Conservation (phyloP, 129 eudicot genomes). For the Lactuca sativa region DNA sequence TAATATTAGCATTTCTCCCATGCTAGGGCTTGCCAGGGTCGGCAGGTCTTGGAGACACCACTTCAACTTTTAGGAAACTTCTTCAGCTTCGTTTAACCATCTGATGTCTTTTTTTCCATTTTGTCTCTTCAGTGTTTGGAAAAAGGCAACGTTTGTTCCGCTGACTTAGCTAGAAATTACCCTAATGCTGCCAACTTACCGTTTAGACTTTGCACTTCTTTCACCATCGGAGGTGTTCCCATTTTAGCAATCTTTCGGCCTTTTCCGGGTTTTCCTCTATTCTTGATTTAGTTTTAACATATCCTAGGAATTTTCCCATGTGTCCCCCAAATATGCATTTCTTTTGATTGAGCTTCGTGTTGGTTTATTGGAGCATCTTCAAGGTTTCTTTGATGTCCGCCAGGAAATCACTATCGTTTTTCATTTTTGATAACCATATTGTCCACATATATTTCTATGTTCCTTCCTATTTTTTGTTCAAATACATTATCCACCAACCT, state of each 20-base stretch:
- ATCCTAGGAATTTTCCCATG: background rate
- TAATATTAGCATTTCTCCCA: background rate
- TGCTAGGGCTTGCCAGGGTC: background rate
- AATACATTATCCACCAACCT: too few species aligned
- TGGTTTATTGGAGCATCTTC: background rate
- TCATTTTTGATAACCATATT: background rate
- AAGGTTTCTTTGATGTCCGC: background rate
- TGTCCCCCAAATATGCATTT: background rate
- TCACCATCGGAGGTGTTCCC: background rate
- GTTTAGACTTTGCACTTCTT: too few species aligned
- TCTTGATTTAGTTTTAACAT: background rate
- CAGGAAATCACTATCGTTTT: background rate
- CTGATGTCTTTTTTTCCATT: too few species aligned
- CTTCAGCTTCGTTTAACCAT: too few species aligned
- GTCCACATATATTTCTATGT: too few species aligned
- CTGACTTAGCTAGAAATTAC: background rate
- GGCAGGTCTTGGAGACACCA: background rate
- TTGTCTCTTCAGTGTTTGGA: too few species aligned
- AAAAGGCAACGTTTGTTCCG: background rate
- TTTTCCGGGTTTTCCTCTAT: background rate
- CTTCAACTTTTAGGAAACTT: too few species aligned
- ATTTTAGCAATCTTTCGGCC: background rate
- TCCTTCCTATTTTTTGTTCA: too few species aligned
- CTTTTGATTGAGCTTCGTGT: background rate
- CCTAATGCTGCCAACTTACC: background rate